Percentiles rank a stretch among this genome's conserved stretches.
These are phyloP conservation scores for Calocybe cyanea DNA, from an alignment of 768 basidiomycete species.

Conservation along the genomic window DNA sequence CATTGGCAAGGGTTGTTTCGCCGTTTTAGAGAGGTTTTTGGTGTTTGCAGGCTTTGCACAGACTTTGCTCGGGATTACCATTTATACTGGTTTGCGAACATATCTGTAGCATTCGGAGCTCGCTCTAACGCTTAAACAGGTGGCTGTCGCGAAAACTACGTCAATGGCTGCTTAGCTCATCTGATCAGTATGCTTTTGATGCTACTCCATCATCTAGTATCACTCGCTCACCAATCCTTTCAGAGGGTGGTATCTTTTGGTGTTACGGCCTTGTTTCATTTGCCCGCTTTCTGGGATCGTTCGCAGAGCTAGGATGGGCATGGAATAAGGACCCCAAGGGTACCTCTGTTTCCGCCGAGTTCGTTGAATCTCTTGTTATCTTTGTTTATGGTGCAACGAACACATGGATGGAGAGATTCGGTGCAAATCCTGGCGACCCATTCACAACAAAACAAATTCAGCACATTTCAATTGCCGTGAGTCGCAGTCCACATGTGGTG, in stretches of 20 bases:
- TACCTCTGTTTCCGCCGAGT: constrained; percentile 60
- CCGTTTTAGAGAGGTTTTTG: constrained; percentile 55
- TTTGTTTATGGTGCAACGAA: constrained; percentile 89
- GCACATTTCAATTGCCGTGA: constrained; percentile 88
- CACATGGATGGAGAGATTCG: constrained; percentile 97
- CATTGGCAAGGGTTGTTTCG: constrained; percentile 46
- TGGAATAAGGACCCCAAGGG: constrained; percentile 75
- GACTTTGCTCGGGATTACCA: constrained; percentile 64
- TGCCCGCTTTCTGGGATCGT: constrained; percentile 91
- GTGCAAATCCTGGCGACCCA: constrained; percentile 73
- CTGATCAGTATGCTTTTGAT: constrained; percentile 76
- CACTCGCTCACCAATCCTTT: constrained; percentile 9
- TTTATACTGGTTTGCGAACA: constrained; percentile 86
- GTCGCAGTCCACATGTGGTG: constrained; percentile 12
- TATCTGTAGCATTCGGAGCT: no score
- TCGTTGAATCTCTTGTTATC: constrained; percentile 75
- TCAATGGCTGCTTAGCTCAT: constrained; percentile 87
- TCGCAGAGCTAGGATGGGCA: constrained; percentile 87
- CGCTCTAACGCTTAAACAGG: constrained; percentile 44
- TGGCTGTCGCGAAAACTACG: constrained; percentile 72
- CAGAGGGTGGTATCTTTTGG: constrained; percentile 93
- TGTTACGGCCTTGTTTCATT: constrained; percentile 86
- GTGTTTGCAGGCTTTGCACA: constrained; percentile 71
- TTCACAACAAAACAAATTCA: constrained; percentile 91
- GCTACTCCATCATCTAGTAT: constrained; percentile 6